Evolutionary conservation across 2,329 filamentous ascomycete species (phyloP), one percentile per base, ranked within the genome.

Genomic region (Furcasterigmium furcatum): DNA sequence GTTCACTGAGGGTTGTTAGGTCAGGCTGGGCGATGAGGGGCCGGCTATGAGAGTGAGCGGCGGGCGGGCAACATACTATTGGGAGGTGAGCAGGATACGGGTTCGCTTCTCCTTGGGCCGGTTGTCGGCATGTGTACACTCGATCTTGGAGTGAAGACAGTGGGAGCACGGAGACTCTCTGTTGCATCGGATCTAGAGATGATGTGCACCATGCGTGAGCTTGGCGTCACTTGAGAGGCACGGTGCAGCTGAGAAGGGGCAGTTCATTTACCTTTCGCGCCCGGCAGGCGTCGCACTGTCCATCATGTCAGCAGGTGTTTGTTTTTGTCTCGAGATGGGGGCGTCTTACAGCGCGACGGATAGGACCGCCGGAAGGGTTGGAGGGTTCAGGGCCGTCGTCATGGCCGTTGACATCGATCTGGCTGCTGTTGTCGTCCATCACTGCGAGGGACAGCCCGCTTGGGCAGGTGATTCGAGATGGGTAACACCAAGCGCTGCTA

Each of bases 101-200:
- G 63, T 60, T 34, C 65, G 58, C 47, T 66, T 66, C 49, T 67
- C 65, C 20, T 60, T 65, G 29, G 62, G 61, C 14, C 55, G 57
- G 38, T 51, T 47, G 32, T 60, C 60, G 8, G 55, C 53, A 38
- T 68, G 62, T 18, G 58, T 63, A 35, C 65, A 68, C n/a, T 60
- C 55, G 16, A 67, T 65, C 50, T 65, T 65, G 47, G 63, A 62
- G 40, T 64, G 59, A 2, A 60, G 35, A 38, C 65, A 67, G 43
- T 67, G 63, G 29, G 63, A 60, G 29, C 65, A 67, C 2, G 65
- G 64, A 3, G 53, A 58, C 41, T 67, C 61, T 47, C 64, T 62
- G 49, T 66, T 63, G 51, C 65, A 67, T 10, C 65, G 63, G 40
- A 67, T 63, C 60, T 63, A 48, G 25, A n/a, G 14, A 18, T 6